Evolutionary conservation across 163 green algal species (phyloP).

Genomic region (Coccomyxa subellipsoidea): DNA sequence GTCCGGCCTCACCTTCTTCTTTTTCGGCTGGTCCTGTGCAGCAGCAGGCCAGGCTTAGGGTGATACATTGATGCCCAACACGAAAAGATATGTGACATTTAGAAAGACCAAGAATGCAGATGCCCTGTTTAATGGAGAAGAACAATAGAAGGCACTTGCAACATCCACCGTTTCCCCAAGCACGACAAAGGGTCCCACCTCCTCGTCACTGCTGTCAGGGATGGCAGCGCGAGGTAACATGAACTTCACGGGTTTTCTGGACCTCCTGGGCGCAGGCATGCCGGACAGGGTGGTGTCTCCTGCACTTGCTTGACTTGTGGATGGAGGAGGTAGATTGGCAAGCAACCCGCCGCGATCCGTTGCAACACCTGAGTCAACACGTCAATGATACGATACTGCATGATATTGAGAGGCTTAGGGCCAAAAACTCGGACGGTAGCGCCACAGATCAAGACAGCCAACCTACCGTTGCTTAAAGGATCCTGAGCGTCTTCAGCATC

Average conservation of each 20-base stretch:
- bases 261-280: not conserved
- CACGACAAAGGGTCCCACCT: not conserved
- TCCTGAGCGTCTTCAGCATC: not conserved
- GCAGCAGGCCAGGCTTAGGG: no score
- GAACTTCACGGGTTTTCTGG: not conserved
- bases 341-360: not conserved
- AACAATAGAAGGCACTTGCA: not conserved
- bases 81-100: not conserved
- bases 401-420: no score
- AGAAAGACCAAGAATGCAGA: not conserved
- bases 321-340: not conserved
- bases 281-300: not conserved
- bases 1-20: conserved; percentile 14
- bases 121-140: not conserved
- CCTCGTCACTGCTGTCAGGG: not conserved
- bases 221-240: not conserved
- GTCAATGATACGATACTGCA: no score
- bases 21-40: conserved; percentile 7
- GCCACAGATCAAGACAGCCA: not conserved
- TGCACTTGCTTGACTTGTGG: not conserved
- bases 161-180: not conserved
- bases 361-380: not conserved
- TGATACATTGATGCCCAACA: not conserved
- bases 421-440: no score
- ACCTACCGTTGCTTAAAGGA: not conserved